Conservation (phyloP, 352 stramenopile genomes). For the Phytophthora melonis region DNA sequence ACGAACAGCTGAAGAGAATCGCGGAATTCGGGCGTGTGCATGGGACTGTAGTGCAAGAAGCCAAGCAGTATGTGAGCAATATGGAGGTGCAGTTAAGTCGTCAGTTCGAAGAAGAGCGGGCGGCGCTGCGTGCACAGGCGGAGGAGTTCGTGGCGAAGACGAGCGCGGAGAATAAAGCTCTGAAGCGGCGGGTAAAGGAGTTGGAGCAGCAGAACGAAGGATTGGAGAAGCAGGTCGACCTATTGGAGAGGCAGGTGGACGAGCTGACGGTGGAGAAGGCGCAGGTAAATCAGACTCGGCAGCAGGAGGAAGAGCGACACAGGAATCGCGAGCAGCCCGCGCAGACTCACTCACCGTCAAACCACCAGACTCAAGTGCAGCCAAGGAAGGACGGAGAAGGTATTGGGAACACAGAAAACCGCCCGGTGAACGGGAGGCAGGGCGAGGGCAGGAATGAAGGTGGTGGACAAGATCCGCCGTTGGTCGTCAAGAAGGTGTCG, state of each 20-base stretch:
- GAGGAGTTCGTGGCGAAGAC: slow-evolving; percentile 65
- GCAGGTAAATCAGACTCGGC: neutral
- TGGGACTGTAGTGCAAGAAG: slow-evolving; percentile 69
- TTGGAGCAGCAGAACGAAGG: slow-evolving; percentile 41
- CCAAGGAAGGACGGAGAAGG: neutral
- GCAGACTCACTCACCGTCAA: slow-evolving; percentile 20
- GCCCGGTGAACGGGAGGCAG: slow-evolving; percentile 1
- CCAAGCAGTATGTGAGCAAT: slow-evolving; percentile 69
- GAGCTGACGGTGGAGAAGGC: slow-evolving; percentile 28
- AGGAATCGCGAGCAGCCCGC: slow-evolving; percentile 9
- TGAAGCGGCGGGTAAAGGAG: slow-evolving; percentile 34
- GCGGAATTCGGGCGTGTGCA: slow-evolving; percentile 80
- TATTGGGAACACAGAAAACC: slow-evolving; percentile 9
- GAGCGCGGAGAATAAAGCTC: slow-evolving; percentile 51
- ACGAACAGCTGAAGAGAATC: slow-evolving; percentile 84
- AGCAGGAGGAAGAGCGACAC: slow-evolving; percentile 13
- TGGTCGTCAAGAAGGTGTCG: slow-evolving; percentile 1
- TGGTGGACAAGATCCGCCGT: neutral
- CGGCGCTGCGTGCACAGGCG: slow-evolving; percentile 51
- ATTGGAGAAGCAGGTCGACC: slow-evolving; percentile 31
- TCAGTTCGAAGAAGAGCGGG: slow-evolving; percentile 62
- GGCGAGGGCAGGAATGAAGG: slow-evolving; percentile 1
- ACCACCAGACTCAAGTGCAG: slow-evolving; percentile 26
- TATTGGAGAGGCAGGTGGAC: slow-evolving; percentile 30
- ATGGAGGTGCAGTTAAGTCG: slow-evolving; percentile 61